phyloP scores from a whole-genome alignment of 2,329 filamentous ascomycete genomes.

The Claviceps digitariae region DNA sequence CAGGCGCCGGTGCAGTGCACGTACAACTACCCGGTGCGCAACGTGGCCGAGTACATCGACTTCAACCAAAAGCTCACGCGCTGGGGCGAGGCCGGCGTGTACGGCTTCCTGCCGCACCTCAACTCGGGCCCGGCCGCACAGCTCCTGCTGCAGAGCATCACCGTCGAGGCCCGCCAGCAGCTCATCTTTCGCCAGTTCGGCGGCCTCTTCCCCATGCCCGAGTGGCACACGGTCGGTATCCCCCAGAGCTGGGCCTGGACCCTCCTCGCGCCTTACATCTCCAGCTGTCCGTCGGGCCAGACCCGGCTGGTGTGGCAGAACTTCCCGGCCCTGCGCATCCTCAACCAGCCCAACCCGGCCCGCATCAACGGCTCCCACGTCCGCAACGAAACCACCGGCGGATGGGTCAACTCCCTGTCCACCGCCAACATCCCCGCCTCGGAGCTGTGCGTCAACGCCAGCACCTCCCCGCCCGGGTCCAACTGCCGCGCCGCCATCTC shows the following conservation, averaged over 20 bases:
- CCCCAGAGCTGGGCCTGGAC: slow-evolving; percentile 82
- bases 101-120: slow-evolving; percentile 67
- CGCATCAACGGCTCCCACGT: slow-evolving; percentile 49
- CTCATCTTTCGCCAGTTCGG: slow-evolving; percentile 74
- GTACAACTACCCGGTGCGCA: slow-evolving; percentile 70
- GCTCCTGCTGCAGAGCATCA: slow-evolving; percentile 62
- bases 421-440: slow-evolving; percentile 28
- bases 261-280: slow-evolving; percentile 67
- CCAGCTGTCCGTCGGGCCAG: slow-evolving; percentile 56
- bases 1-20: slow-evolving; percentile 60
- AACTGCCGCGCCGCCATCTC: slow-evolving; percentile 52
- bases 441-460: slow-evolving; percentile 45
- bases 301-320: slow-evolving; percentile 76
- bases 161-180: slow-evolving; percentile 70
- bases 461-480: slow-evolving; percentile 33
- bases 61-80: slow-evolving; percentile 79
- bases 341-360: slow-evolving; percentile 66
- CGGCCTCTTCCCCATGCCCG: slow-evolving; percentile 68
- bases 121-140: slow-evolving; percentile 62
- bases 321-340: slow-evolving; percentile 47
- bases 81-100: slow-evolving; percentile 66
- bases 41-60: slow-evolving; percentile 64
- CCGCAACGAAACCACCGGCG: slow-evolving; percentile 50
- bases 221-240: slow-evolving; percentile 68
- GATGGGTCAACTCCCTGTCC: slow-evolving; percentile 41